A percentile compares a stretch with the other conserved stretches of the same genome.
Conservation (phyloP, 1,139 yeast species). For the Kodamaea fungicola region DNA sequence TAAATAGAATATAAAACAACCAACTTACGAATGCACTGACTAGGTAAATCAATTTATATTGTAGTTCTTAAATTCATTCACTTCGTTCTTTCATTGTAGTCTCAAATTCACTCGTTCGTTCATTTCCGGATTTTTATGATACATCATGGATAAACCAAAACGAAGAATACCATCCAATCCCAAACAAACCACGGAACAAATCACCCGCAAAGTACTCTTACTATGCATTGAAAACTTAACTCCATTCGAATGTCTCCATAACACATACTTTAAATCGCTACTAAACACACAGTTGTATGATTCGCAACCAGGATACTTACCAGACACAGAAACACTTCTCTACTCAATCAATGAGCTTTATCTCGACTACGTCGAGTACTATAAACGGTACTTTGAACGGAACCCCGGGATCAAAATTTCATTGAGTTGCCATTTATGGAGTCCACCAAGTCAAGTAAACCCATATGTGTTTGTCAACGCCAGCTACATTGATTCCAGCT, state of each 20-base stretch:
- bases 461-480: slow-evolving; percentile 18
- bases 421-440: slow-evolving; percentile 22
- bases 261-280: slow-evolving; percentile 14
- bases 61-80: no score
- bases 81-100: no score
- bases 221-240: slow-evolving; percentile 20
- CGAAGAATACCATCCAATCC: not conserved
- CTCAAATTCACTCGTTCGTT: no score
- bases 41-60: no score
- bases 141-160: no score
- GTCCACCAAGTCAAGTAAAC: slow-evolving; percentile 10
- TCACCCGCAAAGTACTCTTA: slow-evolving; percentile 12
- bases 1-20: no score
- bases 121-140: no score
- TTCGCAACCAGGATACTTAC: slow-evolving; percentile 9
- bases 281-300: slow-evolving; percentile 10
- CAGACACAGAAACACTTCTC: slow-evolving; percentile 17
- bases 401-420: slow-evolving; percentile 11
- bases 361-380: slow-evolving; percentile 18
- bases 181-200: slow-evolving; percentile 12
- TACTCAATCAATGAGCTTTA: slow-evolving; percentile 18
- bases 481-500: slow-evolving; percentile 17
- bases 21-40: no score
- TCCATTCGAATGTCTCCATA: slow-evolving; percentile 16
- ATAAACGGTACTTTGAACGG: slow-evolving; percentile 15